Percentiles rank a stretch among this genome's conserved stretches.
These are phyloP conservation scores for Entonaema liquescens DNA, from an alignment of 495 filamentous ascomycete species.

Conservation along the genomic window DNA sequence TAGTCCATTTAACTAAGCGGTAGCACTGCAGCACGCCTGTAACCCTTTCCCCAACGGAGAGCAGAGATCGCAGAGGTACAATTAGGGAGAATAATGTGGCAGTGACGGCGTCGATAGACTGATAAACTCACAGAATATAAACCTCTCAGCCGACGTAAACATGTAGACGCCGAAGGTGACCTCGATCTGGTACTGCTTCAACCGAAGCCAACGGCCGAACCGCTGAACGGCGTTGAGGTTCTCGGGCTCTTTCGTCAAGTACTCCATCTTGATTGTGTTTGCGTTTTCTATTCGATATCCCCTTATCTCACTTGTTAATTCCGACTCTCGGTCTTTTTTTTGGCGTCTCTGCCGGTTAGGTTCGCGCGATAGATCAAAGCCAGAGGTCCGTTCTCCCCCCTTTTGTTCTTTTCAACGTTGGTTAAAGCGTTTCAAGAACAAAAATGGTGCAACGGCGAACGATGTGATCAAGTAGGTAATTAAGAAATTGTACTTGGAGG, in stretches of 20 bases:
- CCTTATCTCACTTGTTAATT: background rate
- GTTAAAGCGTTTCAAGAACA: background rate
- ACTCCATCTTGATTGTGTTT: constrained; percentile 37
- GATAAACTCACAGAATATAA: constrained; percentile 54
- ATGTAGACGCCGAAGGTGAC: constrained; percentile 60
- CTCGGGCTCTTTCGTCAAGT: constrained; percentile 43
- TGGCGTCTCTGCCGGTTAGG: background rate
- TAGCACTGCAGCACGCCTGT: background rate
- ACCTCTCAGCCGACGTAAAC: constrained; percentile 59
- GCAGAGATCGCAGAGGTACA: background rate
- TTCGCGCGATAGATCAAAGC: background rate
- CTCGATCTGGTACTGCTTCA: constrained; percentile 64
- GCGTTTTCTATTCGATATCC: constrained; percentile 8
- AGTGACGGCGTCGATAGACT: background rate
- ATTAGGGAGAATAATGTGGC: background rate
- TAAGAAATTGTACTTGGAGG: background rate
- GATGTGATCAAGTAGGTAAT: too few species aligned
- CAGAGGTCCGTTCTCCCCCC: background rate
- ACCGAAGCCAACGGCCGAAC: constrained; percentile 57
- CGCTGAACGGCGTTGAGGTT: constrained; percentile 50
- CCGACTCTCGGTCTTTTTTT: background rate
- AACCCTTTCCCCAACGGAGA: background rate
- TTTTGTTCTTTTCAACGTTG: background rate
- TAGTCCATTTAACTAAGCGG: background rate
- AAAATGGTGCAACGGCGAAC: background rate